phyloP scores from a whole-genome alignment of 2,329 filamentous ascomycete genomes.

The Colletotrichum aenigma region DNA sequence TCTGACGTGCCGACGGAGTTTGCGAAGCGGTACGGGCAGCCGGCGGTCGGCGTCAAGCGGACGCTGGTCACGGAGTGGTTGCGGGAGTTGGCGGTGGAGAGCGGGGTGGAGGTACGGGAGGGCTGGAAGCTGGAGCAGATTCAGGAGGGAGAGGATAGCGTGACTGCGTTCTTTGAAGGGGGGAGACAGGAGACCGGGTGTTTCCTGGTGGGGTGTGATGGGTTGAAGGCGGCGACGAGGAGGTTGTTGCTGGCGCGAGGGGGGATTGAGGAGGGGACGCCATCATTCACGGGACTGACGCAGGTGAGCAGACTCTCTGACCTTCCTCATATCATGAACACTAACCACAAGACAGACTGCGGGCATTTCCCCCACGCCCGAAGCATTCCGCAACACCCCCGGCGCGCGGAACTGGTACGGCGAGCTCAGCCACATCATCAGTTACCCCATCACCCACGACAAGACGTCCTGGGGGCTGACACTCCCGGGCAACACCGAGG shows the following conservation, averaged over 20 bases:
- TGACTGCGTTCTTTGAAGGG: constrained; percentile 26
- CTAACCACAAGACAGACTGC: constrained; percentile 19
- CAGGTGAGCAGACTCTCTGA: background rate
- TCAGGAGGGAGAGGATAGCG: constrained; percentile 18
- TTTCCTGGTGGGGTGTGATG: constrained; percentile 28
- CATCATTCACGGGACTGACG: constrained; percentile 24
- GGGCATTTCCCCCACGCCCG: constrained; percentile 23
- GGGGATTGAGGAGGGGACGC: constrained; percentile 16
- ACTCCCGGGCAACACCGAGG: constrained; percentile 22
- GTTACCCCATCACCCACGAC: constrained; percentile 24
- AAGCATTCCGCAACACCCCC: background rate
- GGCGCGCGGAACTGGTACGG: constrained; percentile 28
- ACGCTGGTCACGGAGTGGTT: constrained; percentile 24
- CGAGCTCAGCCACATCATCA: constrained; percentile 25
- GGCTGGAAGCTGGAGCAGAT: constrained; percentile 27
- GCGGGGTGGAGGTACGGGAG: constrained; percentile 24
- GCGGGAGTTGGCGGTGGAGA: constrained; percentile 15
- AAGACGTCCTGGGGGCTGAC: constrained; percentile 28
- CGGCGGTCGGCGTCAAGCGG: constrained; percentile 23
- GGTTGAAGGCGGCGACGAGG: constrained; percentile 24
- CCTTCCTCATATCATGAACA: background rate
- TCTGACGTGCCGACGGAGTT: constrained; percentile 23
- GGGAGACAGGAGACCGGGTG: constrained; percentile 21
- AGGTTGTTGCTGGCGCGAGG: constrained; percentile 16
- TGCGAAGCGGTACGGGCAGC: constrained; percentile 23